These are phyloP conservation scores for Penicillium sp. DNA, from an alignment of 2,329 filamentous ascomycete genomes.

Conservation along the genomic window DNA sequence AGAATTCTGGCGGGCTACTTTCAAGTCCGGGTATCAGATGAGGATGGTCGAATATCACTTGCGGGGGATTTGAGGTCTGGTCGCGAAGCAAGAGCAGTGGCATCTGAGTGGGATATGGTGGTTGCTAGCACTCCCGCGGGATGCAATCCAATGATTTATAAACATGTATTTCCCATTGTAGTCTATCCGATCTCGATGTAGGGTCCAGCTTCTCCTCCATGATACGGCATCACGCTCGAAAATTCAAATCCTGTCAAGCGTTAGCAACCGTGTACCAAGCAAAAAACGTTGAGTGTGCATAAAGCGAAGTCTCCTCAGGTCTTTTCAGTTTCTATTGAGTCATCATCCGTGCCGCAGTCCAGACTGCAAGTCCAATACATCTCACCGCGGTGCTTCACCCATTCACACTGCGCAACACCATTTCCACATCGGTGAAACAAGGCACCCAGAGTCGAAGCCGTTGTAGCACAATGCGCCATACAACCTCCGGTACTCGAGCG, in stretches of 20 bases:
- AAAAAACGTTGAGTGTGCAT: too few relatives aligned
- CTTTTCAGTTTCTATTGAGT: constrained; percentile 42
- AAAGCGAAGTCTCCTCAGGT: constrained; percentile 39
- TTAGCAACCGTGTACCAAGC: too few relatives aligned
- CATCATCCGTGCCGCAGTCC: constrained; percentile 34
- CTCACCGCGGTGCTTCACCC: constrained; percentile 6
- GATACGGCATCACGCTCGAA: too few relatives aligned
- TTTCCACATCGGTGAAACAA: neutral
- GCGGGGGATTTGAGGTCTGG: neutral
- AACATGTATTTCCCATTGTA: neutral
- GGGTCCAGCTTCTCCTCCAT: neutral
- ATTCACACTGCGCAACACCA: constrained; percentile 5
- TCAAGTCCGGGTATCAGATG: neutral
- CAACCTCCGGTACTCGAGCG: neutral
- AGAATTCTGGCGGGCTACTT: neutral
- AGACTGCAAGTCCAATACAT: constrained; percentile 9
- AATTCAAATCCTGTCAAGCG: too few relatives aligned
- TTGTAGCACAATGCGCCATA: neutral
- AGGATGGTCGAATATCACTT: neutral
- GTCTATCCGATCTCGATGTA: too few relatives aligned
- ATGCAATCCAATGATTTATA: constrained; percentile 14
- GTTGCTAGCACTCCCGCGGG: constrained; percentile 12
- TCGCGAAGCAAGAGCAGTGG: neutral
- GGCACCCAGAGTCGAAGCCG: neutral
- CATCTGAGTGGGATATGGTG: constrained; percentile 1